These are phyloP conservation scores for Ogataea pilisensis DNA, from an alignment of 805 yeast genomes.

Conservation along the genomic window DNA sequence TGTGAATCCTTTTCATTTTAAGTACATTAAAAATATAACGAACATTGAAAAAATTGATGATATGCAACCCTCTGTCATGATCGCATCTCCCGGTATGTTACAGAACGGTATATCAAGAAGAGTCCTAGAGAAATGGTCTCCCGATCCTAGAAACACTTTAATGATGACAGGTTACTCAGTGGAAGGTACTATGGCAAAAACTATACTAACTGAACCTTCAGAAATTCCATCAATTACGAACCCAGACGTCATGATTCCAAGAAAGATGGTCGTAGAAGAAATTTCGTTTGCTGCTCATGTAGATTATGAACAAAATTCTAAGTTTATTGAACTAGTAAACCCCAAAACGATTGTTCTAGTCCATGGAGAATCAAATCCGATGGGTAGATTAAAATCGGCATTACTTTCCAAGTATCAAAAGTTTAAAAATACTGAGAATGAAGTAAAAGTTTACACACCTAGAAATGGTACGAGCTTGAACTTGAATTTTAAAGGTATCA, in stretches of 20 bases:
- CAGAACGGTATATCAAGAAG: constrained; percentile 94
- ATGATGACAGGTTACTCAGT: constrained; percentile 95
- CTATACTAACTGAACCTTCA: constrained; percentile 78
- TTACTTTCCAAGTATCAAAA: constrained; percentile 79
- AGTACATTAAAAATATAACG: constrained; percentile 74
- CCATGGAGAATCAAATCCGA: constrained; percentile 97
- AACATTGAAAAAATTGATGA: constrained; percentile 85
- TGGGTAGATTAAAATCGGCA: constrained; percentile 96
- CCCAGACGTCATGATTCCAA: constrained; percentile 79
- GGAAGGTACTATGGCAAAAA: constrained; percentile 97
- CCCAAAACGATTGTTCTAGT: constrained; percentile 86
- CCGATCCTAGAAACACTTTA: constrained; percentile 86
- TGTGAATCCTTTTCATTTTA: constrained; percentile 87
- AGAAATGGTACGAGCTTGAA: constrained; percentile 79
- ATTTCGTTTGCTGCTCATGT: constrained; percentile 99
- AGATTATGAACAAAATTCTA: constrained; percentile 89
- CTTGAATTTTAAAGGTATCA: constrained; percentile 76
- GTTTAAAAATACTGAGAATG: constrained; percentile 80
- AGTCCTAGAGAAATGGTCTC: constrained; percentile 93
- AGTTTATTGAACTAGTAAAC: constrained; percentile 82
- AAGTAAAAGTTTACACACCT: constrained; percentile 89
- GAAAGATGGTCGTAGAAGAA: constrained; percentile 85
- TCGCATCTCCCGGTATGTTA: constrained; percentile 98
- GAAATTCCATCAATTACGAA: constrained; percentile 82
- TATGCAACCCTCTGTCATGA: constrained; percentile 91